These are phyloP conservation scores for Cyberlindnera bimundalis DNA, from an alignment of 805 yeast genomes.

Conservation along the genomic window DNA sequence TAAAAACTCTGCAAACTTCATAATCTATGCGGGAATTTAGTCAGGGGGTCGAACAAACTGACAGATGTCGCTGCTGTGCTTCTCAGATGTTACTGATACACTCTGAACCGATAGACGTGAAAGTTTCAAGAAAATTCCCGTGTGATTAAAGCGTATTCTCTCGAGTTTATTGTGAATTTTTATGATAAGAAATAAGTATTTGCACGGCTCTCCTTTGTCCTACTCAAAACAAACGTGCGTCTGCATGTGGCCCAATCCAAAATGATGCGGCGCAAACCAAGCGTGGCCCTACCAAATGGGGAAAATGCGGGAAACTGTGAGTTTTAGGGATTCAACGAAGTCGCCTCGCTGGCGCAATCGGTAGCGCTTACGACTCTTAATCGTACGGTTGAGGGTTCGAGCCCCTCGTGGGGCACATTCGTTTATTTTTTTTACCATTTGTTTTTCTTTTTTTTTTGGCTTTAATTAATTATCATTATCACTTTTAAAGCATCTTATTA, in stretches of 20 bases:
- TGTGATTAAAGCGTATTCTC: too few species aligned
- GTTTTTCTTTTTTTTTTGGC: neutral
- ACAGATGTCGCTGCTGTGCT: too few species aligned
- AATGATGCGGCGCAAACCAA: neutral
- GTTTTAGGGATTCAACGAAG: neutral
- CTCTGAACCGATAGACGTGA: too few species aligned
- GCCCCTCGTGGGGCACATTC: constrained; percentile 33
- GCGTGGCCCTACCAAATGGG: neutral
- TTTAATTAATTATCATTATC: neutral
- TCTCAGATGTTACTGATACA: too few species aligned
- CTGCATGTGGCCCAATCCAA: neutral
- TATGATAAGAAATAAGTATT: too few species aligned
- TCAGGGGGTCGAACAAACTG: too few species aligned
- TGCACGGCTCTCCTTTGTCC: too few species aligned
- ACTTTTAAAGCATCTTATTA: too few species aligned
- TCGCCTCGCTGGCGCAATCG: constrained; percentile 32
- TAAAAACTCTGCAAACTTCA: constrained; percentile 25
- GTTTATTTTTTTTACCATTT: constrained; percentile 2
- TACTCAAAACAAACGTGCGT: too few species aligned
- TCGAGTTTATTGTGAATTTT: too few species aligned
- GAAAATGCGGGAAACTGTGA: neutral
- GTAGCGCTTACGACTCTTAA: constrained; percentile 35
- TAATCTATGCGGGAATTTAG: too few species aligned
- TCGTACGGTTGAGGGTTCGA: constrained; percentile 35
- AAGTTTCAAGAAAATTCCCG: too few species aligned